Conservation (phyloP, 2,329 filamentous ascomycete species). For the Talaromyces sp. region DNA sequence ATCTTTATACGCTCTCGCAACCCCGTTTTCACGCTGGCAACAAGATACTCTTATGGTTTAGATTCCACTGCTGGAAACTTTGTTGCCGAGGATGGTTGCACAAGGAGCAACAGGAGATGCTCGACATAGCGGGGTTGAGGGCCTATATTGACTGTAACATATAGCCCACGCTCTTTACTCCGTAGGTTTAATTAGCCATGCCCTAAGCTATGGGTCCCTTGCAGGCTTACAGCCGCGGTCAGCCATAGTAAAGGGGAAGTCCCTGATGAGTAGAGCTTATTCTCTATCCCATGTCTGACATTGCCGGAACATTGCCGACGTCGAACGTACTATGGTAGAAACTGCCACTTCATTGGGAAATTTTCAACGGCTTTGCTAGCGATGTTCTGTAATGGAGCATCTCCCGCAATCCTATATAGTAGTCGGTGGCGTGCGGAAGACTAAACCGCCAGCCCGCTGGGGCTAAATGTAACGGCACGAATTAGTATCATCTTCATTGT, state of each 20-base stretch:
- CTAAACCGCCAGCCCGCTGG: neutral
- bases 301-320: neutral
- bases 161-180: neutral
- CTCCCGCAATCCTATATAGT: neutral
- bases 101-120: neutral
- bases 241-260: neutral
- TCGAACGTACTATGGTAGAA: no score
- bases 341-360: neutral
- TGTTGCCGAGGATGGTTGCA: neutral
- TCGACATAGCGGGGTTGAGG: neutral
- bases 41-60: neutral
- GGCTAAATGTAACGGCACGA: neutral
- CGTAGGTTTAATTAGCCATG: neutral
- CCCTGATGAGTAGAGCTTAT: neutral
- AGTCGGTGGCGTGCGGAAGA: neutral
- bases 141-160: neutral
- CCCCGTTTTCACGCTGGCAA: neutral
- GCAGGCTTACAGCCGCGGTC: neutral
- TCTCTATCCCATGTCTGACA: neutral
- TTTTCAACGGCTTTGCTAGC: neutral
- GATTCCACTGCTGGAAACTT: neutral
- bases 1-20: neutral
- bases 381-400: neutral
- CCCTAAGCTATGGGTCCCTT: neutral
- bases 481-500: neutral